phyloP scores from a whole-genome alignment of 2,329 filamentous ascomycete genomes.

The Colletotrichum musae region DNA sequence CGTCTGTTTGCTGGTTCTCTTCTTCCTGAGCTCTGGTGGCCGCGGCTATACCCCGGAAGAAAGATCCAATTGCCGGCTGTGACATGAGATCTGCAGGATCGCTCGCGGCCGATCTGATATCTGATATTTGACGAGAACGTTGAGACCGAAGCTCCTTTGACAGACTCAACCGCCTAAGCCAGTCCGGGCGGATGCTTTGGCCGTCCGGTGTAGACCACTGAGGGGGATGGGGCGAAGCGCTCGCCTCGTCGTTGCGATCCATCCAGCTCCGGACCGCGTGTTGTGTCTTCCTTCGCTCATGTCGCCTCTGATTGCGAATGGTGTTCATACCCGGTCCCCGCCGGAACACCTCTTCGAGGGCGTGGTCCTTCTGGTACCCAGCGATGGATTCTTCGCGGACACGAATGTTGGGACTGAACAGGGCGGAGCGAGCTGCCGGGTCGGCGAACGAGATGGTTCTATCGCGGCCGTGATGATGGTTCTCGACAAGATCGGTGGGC shows the following conservation, averaged over 20 bases:
- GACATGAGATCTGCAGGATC: constrained; percentile 76
- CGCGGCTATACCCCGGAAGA: constrained; percentile 38
- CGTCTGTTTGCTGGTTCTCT: constrained; percentile 79
- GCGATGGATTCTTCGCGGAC: constrained; percentile 89
- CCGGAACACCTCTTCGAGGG: constrained; percentile 92
- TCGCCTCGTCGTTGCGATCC: constrained; percentile 75
- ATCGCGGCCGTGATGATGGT: constrained; percentile 66
- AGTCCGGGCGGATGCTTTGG: constrained; percentile 56
- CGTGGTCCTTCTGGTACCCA: constrained; percentile 90
- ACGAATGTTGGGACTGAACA: constrained; percentile 81
- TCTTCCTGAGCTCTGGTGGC: constrained; percentile 47
- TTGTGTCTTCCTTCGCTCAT: constrained; percentile 80
- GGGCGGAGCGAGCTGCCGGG: constrained; percentile 67
- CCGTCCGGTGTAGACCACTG: constrained; percentile 66
- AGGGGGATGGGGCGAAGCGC: constrained; percentile 57
- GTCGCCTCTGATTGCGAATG: constrained; percentile 70
- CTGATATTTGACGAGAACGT: constrained; percentile 66
- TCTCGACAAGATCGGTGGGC: constrained; percentile 88
- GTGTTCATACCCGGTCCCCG: constrained; percentile 76
- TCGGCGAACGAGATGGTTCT: constrained; percentile 71
- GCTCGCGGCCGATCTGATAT: constrained; percentile 72
- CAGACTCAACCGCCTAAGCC: constrained; percentile 68
- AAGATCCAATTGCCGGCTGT: constrained; percentile 37
- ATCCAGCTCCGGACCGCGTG: constrained; percentile 93
- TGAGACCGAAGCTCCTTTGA: constrained; percentile 62